These are phyloP conservation scores for Neocucurbitaria cava DNA, from an alignment of 2,329 filamentous ascomycete genomes.

Conservation along the genomic window DNA sequence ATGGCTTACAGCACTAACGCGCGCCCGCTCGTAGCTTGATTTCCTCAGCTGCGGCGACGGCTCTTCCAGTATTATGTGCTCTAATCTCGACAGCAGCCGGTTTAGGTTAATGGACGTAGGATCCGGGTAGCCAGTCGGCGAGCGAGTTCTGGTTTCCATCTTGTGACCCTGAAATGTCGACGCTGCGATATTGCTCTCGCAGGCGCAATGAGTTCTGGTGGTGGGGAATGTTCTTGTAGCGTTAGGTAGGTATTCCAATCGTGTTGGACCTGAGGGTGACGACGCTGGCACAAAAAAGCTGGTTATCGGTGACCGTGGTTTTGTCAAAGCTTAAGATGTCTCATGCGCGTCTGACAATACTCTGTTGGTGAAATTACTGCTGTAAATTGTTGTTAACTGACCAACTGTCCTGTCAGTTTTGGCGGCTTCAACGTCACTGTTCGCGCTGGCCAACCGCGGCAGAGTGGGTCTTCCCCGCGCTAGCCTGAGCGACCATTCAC, in stretches of 20 bases:
- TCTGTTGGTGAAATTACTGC: neutral
- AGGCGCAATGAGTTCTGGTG: neutral
- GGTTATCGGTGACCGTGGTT: neutral
- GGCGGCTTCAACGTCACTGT: slow-evolving; percentile 15
- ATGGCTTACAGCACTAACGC: slow-evolving; percentile 60
- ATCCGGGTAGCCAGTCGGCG: slow-evolving; percentile 33
- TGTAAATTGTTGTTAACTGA: neutral
- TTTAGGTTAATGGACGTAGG: slow-evolving; percentile 60
- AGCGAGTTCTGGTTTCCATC: slow-evolving; percentile 32
- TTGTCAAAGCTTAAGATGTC: neutral
- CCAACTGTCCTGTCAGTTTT: slow-evolving; percentile 1
- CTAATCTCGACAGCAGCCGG: slow-evolving; percentile 70
- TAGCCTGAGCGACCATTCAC: slow-evolving; percentile 12
- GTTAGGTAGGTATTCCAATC: neutral
- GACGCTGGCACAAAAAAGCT: neutral
- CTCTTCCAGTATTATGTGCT: slow-evolving; percentile 69
- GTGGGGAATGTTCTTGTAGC: neutral
- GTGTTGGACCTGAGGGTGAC: neutral
- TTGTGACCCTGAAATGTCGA: neutral
- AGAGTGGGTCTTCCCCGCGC: slow-evolving; percentile 14
- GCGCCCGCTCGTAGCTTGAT: slow-evolving; percentile 71
- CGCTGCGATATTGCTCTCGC: neutral
- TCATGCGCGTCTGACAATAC: neutral
- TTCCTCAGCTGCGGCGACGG: slow-evolving; percentile 64
- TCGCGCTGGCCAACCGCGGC: slow-evolving; percentile 13